Evolutionary conservation across 257 asterid genomes (phyloP), one percentile per base, ranked within the genome.

Genomic region (Linderniella brevidens): DNA sequence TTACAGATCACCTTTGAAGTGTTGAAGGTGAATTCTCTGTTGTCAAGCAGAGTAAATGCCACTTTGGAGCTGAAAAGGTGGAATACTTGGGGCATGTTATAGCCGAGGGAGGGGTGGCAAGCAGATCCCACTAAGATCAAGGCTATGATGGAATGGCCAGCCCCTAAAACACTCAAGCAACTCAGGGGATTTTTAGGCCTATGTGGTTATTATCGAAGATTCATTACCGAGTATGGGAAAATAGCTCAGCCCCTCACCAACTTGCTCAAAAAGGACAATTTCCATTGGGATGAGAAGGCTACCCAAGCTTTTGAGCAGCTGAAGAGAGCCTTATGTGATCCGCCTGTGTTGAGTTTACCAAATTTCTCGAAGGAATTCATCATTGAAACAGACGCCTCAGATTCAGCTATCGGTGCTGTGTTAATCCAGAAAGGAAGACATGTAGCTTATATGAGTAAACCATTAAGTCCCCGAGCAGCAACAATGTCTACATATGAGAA

Each of bases 401-500:
- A 25, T 6, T 3, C 32, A 25, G 11, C 38, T 1, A 42, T 58
- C 8, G 50, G 62, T 1, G 56, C 4, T 3, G 50, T 57, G 0
- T 15, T 49, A 7, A 14, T 47, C 32, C 56, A 50, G 18, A 16
- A 8, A 1, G n/a, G 50, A 0, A 16, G n/a, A 14, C 56, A 19
- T 0, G 40, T 58, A 2, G 36, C 52, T 0, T 58, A 29, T 3
- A 15, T 50, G 5, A 58, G 58, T 11, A 8, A 9, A 8, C 41
- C 46, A 1, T 11, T 58, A 1, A 14, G 52, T 5, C 17, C 19
- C 5, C 29, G 6, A 1, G 42, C 18, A 1, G 12, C 13, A 11
- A 37, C 12, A 0, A 11, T 37, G n/a, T 58, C 56, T 1, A 17
- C 14, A 8, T 58, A 41, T 41, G 51, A 50, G 4, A 58, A 49